These are phyloP conservation scores for Zalerion maritima DNA, from an alignment of 495 filamentous ascomycete species.

Conservation along the genomic window DNA sequence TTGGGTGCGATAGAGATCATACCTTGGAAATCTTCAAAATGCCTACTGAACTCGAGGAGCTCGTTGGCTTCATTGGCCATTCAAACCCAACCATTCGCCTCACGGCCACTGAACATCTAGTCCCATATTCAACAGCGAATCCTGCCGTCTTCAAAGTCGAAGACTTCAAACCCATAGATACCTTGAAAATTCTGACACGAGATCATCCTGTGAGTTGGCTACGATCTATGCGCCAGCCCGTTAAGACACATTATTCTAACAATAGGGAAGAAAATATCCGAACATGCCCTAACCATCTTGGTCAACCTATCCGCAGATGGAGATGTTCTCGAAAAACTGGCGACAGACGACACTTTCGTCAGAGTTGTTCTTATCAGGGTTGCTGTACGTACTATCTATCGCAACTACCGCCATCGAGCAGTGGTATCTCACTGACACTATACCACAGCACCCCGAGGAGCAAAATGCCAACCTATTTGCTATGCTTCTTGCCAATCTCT, in stretches of 20 bases:
- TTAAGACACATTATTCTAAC: slow-evolving; percentile 1
- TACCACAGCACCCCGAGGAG: slow-evolving; percentile 33
- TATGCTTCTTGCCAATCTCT: slow-evolving; percentile 87
- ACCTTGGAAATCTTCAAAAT: too few species aligned
- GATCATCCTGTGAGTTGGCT: slow-evolving; percentile 56
- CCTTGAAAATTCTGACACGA: slow-evolving; percentile 75
- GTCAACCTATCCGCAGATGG: slow-evolving; percentile 76
- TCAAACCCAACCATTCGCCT: slow-evolving; percentile 69
- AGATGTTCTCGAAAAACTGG: slow-evolving; percentile 56
- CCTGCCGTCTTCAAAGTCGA: slow-evolving; percentile 72
- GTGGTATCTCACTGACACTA: slow-evolving; percentile 3
- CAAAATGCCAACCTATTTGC: slow-evolving; percentile 69
- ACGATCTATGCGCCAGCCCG: slow-evolving; percentile 5
- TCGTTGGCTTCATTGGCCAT: slow-evolving; percentile 84
- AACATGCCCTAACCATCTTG: slow-evolving; percentile 83
- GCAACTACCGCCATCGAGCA: slow-evolving; percentile 1
- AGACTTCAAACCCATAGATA: slow-evolving; percentile 63
- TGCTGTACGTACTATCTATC: slow-evolving; percentile 46
- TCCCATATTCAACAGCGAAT: slow-evolving; percentile 66
- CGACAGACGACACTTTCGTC: slow-evolving; percentile 68
- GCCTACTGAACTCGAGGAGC: slow-evolving; percentile 78
- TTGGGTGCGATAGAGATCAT: too few species aligned
- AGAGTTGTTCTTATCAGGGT: slow-evolving; percentile 55
- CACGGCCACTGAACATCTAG: slow-evolving; percentile 68
- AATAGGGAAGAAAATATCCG: slow-evolving; percentile 57